Base-by-base conservation (phyloP, 139 green algal genomes). In the Chlorella sorokiniana region DNA sequence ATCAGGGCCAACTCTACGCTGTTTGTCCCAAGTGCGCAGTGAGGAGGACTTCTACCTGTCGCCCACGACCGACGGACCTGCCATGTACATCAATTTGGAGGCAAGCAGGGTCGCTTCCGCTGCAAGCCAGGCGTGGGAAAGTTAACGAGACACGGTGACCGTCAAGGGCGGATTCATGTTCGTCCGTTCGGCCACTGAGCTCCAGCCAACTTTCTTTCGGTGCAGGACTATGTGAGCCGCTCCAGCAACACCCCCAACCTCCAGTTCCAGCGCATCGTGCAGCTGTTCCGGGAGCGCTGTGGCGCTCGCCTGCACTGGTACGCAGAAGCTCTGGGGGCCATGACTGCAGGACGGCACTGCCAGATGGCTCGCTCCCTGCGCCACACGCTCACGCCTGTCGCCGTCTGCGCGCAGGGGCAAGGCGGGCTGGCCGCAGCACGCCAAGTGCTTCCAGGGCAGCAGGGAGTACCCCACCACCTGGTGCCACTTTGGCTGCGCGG, bases 21-120 rank as follows among this genome's bases (percentile, higher is more conserved):
- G 14, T 68, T 38, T 33, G 61, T 10, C 27, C 61, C 27, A 4
- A 27, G 35, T 31, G 89, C 10, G 68, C 68, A 75, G 68, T 20
- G 52, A 81, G n/a, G 92, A 95, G 67, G 82, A 89, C 6, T 86
- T 88, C n/a, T 95, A 92, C 72, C 82, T 97, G 6, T 88, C 86
- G 16, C 83, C 83, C n/a, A 81, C 84, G 52, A 65, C 88, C 45
- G 92, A 89, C 42, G 87, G 75, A 3, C 91, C 92, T 0, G 38
- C 52, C 35, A 90, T 97, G 78, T 96, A 90, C 81, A 81, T 98
- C 75, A 97, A 97, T 85, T 78, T 97, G 20, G 92, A 97, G 86
- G 91, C 94, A 63, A 14, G 61, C n/a, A n/a, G n/a, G n/a, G n/a
- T n/a, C n/a, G n/a, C 64, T 72, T 8, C 37, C 37, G 37, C 64